Evolutionary conservation across 306 rosid species (phyloP).

Genomic region (Argentina anserina): DNA sequence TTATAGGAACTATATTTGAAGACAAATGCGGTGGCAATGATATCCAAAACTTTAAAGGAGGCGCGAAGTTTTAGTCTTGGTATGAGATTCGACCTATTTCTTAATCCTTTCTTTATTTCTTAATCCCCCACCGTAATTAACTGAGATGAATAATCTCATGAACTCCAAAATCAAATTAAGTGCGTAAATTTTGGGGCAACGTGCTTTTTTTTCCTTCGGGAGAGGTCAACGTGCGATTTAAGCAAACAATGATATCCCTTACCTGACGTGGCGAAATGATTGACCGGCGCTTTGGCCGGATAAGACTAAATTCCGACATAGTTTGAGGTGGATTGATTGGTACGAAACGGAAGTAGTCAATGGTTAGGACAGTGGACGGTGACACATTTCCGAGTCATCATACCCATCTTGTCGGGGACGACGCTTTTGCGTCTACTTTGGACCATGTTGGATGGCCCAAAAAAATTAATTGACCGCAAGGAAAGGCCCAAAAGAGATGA

Average conservation of each 20-base stretch:
- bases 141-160: background rate
- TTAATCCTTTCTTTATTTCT: no score
- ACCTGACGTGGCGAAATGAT: background rate
- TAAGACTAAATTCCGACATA: background rate
- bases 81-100: background rate
- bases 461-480: no score
- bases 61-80: background rate
- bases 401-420: background rate
- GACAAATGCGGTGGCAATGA: slow-evolving; percentile 42
- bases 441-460: background rate
- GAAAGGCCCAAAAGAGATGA: background rate
- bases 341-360: background rate
- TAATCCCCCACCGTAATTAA: background rate
- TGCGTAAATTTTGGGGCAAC: background rate
- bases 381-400: background rate
- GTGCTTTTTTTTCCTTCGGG: background rate
- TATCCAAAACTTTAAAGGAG: slow-evolving; percentile 42
- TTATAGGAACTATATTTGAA: background rate
- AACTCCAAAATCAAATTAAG: background rate
- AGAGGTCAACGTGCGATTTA: background rate
- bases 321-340: background rate
- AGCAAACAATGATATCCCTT: background rate
- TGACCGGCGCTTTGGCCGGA: background rate
- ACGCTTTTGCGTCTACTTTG: no score
- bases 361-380: background rate